Evolutionary conservation across 2,329 filamentous ascomycete species (phyloP), one percentile per base, ranked within the genome.

Genomic region (Venturia asperata): DNA sequence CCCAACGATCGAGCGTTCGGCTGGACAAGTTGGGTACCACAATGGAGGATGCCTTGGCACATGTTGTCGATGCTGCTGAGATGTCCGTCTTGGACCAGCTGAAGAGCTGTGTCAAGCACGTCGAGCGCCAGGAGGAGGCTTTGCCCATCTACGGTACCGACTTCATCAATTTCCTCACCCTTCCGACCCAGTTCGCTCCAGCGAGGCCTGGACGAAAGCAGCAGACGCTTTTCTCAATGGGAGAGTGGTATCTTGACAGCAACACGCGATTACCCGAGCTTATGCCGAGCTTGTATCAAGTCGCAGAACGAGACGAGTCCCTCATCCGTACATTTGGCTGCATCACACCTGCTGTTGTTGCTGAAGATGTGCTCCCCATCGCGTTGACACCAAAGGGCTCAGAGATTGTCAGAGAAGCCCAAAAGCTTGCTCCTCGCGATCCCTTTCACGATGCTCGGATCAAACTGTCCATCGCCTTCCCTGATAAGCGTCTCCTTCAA

Each of bases 391-490:
- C 80, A 1, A 81, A 78, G 49, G 84, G 84, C 1, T 78, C 86
- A 1, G 77, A 84, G 58, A 80, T 80, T 0, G 84, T 91, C 64
- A 79, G 81, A 15, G 82, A 85, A 3, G 75, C 78, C 64, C 79
- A 72, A 43, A 87, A 58, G 81, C 52, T 65, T 34, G 45, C 64
- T 34, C 43, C 60, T 24, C 21, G 56, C 37, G 65, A 99, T 72
- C 91, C 92, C 0, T 97, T 94, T 82, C 94, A 99, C 70, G 91
- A 96, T 76, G 86, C 93, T 17, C 90, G 93, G 21, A 94, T 96
- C 83, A 88, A 92, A 27, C 82, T 95, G 19, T 95, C 91, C 3
- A 97, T 99, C 67, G 94, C 96, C 56, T 99, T 99, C 74, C 94
- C 95, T 0, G 94, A 99, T 75, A 96, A 92, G 74, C 85, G 94